Evolutionary conservation across 2,329 filamentous ascomycete species (phyloP).

Genomic region (Zarea fungicola): DNA sequence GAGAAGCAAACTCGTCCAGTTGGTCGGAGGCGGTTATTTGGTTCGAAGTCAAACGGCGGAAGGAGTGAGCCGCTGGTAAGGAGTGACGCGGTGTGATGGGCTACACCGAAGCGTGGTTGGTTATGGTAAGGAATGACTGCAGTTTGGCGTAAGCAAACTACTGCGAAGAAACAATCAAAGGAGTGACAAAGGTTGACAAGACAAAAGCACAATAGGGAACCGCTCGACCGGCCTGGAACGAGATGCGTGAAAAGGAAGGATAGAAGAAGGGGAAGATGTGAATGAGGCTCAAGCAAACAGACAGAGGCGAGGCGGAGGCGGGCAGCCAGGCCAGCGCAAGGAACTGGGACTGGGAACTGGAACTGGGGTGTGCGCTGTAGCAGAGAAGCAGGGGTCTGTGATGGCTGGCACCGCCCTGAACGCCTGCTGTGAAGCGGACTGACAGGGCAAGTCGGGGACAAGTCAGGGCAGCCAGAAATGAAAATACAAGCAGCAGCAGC

Average conservation of each 20-base stretch:
- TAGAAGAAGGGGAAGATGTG: neutral
- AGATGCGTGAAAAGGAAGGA: constrained; percentile 5
- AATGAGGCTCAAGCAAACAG: constrained; percentile 8
- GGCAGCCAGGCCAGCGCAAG: neutral
- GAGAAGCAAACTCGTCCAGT: constrained; percentile 1
- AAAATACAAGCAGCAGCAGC: neutral
- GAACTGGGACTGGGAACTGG: neutral
- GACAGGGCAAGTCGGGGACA: too few species aligned
- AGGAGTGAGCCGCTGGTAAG: neutral
- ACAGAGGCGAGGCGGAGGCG: neutral
- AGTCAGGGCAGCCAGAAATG: neutral
- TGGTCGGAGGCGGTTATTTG: neutral
- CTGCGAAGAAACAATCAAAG: constrained; percentile 3
- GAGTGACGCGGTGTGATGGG: constrained; percentile 7
- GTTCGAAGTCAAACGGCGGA: neutral
- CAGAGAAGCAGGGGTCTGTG: too few species aligned
- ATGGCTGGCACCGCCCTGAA: too few species aligned
- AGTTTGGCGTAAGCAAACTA: constrained; percentile 9
- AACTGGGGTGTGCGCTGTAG: neutral
- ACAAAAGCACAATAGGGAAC: constrained; percentile 7
- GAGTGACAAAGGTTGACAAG: constrained; percentile 6
- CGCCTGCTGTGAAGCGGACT: too few species aligned
- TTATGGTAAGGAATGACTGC: constrained; percentile 11
- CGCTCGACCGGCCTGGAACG: constrained; percentile 12
- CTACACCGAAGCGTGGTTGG: neutral